phyloP scores from a whole-genome alignment of 2,329 filamentous ascomycete genomes.

The Pseudocercospora crystallina region DNA sequence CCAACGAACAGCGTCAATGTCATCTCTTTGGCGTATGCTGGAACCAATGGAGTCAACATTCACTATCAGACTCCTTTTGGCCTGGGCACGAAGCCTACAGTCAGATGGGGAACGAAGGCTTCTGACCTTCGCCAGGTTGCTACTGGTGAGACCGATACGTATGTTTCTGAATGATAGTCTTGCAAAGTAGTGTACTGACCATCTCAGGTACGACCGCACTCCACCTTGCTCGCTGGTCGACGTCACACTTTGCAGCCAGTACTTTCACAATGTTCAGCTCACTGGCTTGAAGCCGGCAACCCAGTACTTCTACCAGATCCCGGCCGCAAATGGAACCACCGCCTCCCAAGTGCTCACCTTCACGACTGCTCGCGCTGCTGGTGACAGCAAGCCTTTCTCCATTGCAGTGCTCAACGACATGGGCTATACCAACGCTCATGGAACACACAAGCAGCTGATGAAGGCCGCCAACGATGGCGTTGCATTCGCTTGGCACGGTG shows the following conservation, averaged over 20 bases:
- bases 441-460: slow-evolving; percentile 48
- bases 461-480: slow-evolving; percentile 46
- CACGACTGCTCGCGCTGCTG: slow-evolving; percentile 47
- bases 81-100: slow-evolving; percentile 44
- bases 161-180: slow-evolving; percentile 16
- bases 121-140: slow-evolving; percentile 37
- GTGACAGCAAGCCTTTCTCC: slow-evolving; percentile 44
- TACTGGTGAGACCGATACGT: slow-evolving; percentile 45
- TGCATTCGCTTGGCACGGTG: slow-evolving; percentile 55
- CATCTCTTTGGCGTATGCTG: slow-evolving; percentile 50
- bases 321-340: slow-evolving; percentile 52
- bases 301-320: slow-evolving; percentile 54
- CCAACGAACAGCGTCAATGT: slow-evolving; percentile 56
- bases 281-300: slow-evolving; percentile 42
- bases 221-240: slow-evolving; percentile 50
- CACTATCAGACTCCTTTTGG: slow-evolving; percentile 58
- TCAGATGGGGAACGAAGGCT: slow-evolving; percentile 44
- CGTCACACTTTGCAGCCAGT: slow-evolving; percentile 53
- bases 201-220: slow-evolving; percentile 50
- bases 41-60: slow-evolving; percentile 49
- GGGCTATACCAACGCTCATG: slow-evolving; percentile 55
- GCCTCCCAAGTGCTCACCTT: slow-evolving; percentile 49
- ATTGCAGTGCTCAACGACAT: slow-evolving; percentile 54
- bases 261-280: slow-evolving; percentile 54
- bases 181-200: not conserved